Evolutionary conservation across 768 basidiomycete genomes (phyloP).

Genomic region (Pluteus cervinus): DNA sequence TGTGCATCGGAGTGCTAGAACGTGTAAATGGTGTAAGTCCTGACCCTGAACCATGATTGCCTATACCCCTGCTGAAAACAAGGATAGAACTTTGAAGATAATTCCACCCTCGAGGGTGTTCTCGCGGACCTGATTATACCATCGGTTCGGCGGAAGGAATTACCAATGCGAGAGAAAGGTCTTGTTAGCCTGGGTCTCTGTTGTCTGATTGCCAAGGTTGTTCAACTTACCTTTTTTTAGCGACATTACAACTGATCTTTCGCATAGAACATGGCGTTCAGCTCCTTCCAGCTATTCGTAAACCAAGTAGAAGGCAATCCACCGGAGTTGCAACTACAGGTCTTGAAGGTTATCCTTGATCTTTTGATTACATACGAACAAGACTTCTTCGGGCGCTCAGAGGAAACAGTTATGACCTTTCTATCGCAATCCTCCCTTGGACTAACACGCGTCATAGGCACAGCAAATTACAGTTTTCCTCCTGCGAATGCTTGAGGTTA

Average conservation of each 20-base stretch:
- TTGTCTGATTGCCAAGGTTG: slow-evolving; percentile 67
- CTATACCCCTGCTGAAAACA: neutral
- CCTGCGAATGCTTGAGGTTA: slow-evolving; percentile 20
- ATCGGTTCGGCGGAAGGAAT: slow-evolving; percentile 72
- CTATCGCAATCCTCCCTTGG: slow-evolving; percentile 1
- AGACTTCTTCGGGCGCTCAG: slow-evolving; percentile 36
- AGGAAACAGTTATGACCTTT: slow-evolving; percentile 20
- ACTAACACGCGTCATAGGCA: slow-evolving; percentile 7
- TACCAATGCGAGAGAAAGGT: slow-evolving; percentile 54
- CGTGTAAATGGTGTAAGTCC: slow-evolving; percentile 73
- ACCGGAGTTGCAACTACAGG: slow-evolving; percentile 56
- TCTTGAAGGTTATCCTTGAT: slow-evolving; percentile 84
- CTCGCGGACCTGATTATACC: slow-evolving; percentile 83
- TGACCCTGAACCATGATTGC: neutral
- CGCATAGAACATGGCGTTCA: slow-evolving; percentile 13
- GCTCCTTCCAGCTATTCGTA: slow-evolving; percentile 57
- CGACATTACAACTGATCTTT: neutral
- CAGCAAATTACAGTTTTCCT: slow-evolving; percentile 50
- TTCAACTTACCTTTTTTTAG: neutral
- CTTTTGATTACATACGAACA: slow-evolving; percentile 78
- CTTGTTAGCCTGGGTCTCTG: slow-evolving; percentile 67
- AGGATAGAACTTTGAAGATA: slow-evolving; percentile 61
- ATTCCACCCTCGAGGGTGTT: slow-evolving; percentile 67
- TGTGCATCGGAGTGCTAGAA: slow-evolving; percentile 83
- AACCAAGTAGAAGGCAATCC: slow-evolving; percentile 54